Conservation (phyloP, 129 eudicot species). For the Flaveria ramosissima region DNA sequence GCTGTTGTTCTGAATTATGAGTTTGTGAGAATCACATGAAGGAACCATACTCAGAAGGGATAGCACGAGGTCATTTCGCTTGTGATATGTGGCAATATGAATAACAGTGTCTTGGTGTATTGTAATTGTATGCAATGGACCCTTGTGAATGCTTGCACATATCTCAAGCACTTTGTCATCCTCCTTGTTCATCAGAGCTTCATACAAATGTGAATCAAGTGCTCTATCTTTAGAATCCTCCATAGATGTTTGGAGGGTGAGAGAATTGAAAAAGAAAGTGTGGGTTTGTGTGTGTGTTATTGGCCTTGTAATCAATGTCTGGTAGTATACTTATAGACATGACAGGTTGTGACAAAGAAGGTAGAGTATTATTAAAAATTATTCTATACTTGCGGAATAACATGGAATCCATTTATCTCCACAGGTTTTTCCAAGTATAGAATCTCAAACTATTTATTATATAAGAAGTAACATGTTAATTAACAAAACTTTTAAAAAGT, state of each 20-base stretch:
- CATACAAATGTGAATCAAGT: background rate
- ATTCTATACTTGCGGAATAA: background rate
- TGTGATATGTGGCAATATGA: constrained; percentile 36
- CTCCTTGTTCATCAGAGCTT: constrained; percentile 24
- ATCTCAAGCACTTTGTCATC: constrained; percentile 8
- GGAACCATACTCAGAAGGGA: constrained; percentile 16
- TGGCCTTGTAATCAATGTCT: background rate
- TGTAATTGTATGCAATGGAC: constrained; percentile 35
- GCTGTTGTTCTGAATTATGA: background rate
- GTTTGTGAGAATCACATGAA: background rate
- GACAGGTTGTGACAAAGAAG: background rate
- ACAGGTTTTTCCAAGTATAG: background rate
- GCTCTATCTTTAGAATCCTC: background rate
- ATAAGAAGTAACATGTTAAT: no score
- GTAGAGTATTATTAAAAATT: background rate
- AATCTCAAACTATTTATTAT: background rate
- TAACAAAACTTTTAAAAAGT: no score
- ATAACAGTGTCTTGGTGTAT: constrained; percentile 34
- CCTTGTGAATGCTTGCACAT: constrained; percentile 26
- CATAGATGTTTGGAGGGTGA: background rate
- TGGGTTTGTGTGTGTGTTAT: background rate
- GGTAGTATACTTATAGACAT: background rate
- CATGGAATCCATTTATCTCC: background rate
- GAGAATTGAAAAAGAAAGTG: background rate
- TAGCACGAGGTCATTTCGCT: constrained; percentile 16